phyloP scores from a whole-genome alignment of 768 basidiomycete species.

The Boletus reticulatus region DNA sequence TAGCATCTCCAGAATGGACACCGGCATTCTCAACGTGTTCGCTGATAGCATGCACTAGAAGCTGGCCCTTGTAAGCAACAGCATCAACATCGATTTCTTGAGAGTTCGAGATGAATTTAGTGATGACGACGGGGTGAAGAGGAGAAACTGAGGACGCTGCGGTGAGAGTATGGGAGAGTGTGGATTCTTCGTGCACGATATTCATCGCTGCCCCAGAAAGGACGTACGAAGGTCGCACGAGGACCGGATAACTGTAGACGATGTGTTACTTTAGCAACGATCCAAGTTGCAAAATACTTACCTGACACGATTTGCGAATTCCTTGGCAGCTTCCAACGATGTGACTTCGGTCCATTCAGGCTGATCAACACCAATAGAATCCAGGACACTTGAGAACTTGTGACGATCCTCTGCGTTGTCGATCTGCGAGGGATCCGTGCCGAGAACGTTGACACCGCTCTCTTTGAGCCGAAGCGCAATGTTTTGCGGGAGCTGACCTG shows the following conservation, averaged over 20 bases:
- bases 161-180: slow-evolving; percentile 91
- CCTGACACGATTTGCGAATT: slow-evolving; percentile 84
- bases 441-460: slow-evolving; percentile 87
- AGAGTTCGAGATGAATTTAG: slow-evolving; percentile 97
- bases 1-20: slow-evolving; percentile 98
- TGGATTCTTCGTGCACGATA: slow-evolving; percentile 89
- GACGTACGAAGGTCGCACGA: slow-evolving; percentile 97
- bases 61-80: slow-evolving; percentile 88
- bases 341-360: slow-evolving; percentile 95
- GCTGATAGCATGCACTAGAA: slow-evolving; percentile 93
- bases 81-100: slow-evolving; percentile 99
- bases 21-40: slow-evolving; percentile 99
- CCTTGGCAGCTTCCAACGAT: slow-evolving; percentile 85
- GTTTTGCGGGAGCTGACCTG: slow-evolving; percentile 97
- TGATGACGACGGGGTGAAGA: slow-evolving; percentile 95
- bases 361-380: slow-evolving; percentile 93
- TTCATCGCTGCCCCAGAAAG: slow-evolving; percentile 99
- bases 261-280: not conserved
- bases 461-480: slow-evolving; percentile 95
- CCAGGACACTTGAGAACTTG: slow-evolving; percentile 97
- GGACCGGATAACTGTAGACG: slow-evolving; percentile 83
- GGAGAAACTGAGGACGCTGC: slow-evolving; percentile 96
- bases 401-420: slow-evolving; percentile 98
- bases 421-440: slow-evolving; percentile 93
- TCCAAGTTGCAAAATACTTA: slow-evolving; percentile 2